Evolutionary conservation across 352 stramenopile species (phyloP).

Genomic region (Phytophthora nicotianae): DNA sequence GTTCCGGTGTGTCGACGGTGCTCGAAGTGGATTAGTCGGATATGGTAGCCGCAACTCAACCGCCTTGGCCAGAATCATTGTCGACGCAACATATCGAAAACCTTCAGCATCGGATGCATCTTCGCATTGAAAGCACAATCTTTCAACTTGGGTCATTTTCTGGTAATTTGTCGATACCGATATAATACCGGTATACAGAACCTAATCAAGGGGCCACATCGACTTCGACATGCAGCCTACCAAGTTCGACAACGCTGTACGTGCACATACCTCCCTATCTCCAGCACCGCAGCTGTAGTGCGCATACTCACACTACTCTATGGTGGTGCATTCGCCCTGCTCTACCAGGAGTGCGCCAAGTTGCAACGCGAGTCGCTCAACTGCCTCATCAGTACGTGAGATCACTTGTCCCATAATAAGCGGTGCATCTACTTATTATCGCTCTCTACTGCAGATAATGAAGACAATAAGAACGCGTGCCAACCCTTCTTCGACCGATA

Average conservation of each 20-base stretch:
- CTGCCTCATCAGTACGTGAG: constrained; percentile 59
- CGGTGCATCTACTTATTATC: constrained; percentile 1
- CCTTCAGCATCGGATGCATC: not conserved
- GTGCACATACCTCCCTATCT: not conserved
- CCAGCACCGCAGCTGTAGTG: not conserved
- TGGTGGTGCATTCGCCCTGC: not conserved
- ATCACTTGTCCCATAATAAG: not conserved
- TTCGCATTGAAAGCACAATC: constrained; percentile 2
- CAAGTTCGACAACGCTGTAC: constrained; percentile 59
- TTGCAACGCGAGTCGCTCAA: constrained; percentile 75
- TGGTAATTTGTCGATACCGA: not conserved
- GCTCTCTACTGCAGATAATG: constrained; percentile 43
- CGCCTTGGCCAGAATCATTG: not conserved
- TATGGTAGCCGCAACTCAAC: constrained; percentile 4
- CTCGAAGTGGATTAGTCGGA: constrained; percentile 8
- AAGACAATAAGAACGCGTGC: constrained; percentile 50
- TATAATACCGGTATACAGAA: not conserved
- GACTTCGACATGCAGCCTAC: constrained; percentile 21
- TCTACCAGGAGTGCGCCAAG: constrained; percentile 60
- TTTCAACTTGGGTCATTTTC: not conserved
- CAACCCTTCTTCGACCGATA: constrained; percentile 71
- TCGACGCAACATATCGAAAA: not conserved
- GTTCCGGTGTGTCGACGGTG: constrained; percentile 9
- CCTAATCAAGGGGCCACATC: not conserved
- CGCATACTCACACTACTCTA: not conserved